Conservation (phyloP, 208 protist species). For the Leishmania gerbilli region DNA sequence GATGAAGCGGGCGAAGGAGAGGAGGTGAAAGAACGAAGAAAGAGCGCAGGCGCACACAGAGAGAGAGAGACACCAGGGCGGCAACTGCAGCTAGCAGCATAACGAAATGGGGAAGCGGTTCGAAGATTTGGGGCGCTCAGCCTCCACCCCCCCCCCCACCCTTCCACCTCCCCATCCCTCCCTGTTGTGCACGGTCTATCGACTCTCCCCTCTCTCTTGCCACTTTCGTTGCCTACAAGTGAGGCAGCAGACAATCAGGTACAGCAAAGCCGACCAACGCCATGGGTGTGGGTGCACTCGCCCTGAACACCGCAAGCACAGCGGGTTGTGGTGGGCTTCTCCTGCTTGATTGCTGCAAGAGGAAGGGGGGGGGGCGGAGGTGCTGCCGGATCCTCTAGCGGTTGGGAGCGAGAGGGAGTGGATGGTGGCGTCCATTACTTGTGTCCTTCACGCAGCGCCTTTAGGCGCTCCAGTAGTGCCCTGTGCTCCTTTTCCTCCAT, state of each 20-base stretch:
- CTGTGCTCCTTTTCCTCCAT: conserved; percentile 47
- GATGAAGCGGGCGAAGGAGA: background rate
- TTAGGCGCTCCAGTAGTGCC: conserved; percentile 49
- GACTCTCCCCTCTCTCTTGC: background rate
- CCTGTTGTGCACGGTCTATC: background rate
- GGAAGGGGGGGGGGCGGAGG: background rate
- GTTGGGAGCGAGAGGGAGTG: background rate
- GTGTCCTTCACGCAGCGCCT: conserved; percentile 37
- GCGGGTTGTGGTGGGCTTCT: background rate
- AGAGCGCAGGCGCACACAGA: background rate
- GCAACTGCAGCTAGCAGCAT: background rate
- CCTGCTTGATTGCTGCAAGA: background rate
- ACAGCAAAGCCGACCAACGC: background rate
- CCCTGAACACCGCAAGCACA: background rate
- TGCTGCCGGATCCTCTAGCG: background rate
- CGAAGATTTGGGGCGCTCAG: background rate
- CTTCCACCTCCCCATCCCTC: background rate
- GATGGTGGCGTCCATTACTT: conserved; percentile 13
- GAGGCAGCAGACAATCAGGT: background rate
- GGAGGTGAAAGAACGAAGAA: background rate
- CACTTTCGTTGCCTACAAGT: background rate
- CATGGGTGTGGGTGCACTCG: background rate
- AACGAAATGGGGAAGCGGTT: background rate
- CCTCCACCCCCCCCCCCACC: background rate
- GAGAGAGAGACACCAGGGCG: background rate